These are phyloP conservation scores for Flaveria sonorensis DNA, from an alignment of 129 eudicot genomes.

Conservation along the genomic window DNA sequence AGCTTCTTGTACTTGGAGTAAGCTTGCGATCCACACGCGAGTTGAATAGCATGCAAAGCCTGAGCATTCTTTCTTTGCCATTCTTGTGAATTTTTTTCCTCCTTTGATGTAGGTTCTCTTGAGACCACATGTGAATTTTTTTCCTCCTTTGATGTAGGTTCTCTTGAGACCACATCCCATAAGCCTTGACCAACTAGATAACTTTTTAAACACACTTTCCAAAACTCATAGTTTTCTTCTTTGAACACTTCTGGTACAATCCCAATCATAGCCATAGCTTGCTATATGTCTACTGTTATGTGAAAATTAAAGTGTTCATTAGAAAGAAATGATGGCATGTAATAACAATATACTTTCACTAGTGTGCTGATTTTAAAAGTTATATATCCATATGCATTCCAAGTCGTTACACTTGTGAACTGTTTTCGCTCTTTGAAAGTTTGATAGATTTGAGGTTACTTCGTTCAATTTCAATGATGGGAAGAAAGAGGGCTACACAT, in stretches of 20 bases:
- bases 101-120: constrained; percentile 14
- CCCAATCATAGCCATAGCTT: constrained; percentile 28
- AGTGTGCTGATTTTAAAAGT: no score
- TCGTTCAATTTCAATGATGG: no score
- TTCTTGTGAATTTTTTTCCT: constrained; percentile 21
- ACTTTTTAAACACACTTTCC: constrained; percentile 50
- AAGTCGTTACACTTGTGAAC: no score
- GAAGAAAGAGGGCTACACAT: no score
- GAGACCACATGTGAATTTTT: no score
- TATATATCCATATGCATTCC: no score
- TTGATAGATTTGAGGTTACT: no score
- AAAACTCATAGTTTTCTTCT: constrained; percentile 56
- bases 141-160: no score
- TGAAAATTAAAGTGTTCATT: neutral
- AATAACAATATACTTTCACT: neutral
- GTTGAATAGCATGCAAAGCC: constrained; percentile 57
- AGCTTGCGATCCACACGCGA: constrained; percentile 46
- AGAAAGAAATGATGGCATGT: neutral
- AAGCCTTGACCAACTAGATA: constrained; percentile 52
- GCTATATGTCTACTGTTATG: neutral
- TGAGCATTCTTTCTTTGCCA: constrained; percentile 47
- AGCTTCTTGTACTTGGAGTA: constrained; percentile 45
- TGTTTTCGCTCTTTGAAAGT: no score
- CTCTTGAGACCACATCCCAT: no score
- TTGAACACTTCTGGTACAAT: constrained; percentile 46